These are phyloP conservation scores for Yarrowia sp. DNA, from an alignment of 805 yeast species.

Conservation along the genomic window DNA sequence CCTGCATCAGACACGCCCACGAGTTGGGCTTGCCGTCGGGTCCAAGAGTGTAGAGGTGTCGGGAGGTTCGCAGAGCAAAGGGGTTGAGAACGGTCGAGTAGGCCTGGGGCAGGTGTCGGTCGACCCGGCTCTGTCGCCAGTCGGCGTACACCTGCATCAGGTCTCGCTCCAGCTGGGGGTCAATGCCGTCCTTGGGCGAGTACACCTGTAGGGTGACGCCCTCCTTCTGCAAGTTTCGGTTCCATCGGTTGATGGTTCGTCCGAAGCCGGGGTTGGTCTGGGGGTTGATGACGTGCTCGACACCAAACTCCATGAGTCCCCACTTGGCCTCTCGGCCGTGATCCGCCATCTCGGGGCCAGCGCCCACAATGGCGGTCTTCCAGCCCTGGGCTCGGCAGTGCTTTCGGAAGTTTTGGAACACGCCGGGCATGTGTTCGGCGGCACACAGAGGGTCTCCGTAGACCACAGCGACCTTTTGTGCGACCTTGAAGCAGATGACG, in stretches of 20 bases:
- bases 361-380: conserved; percentile 32
- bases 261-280: conserved; percentile 33
- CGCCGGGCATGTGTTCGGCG: conserved; percentile 28
- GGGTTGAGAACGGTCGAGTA: conserved; percentile 35
- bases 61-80: conserved; percentile 31
- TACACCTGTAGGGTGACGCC: conserved; percentile 20
- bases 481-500: conserved; percentile 35
- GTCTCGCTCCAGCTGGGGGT: conserved; percentile 33
- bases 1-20: conserved; percentile 35
- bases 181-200: conserved; percentile 25
- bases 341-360: conserved; percentile 31
- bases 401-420: conserved; percentile 18
- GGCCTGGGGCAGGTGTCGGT: conserved; percentile 37
- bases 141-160: conserved; percentile 32
- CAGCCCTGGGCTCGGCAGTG: conserved; percentile 12
- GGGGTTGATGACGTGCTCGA: conserved; percentile 38
- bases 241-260: conserved; percentile 37
- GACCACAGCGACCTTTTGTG: conserved; percentile 26
- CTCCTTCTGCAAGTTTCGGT: conserved; percentile 28
- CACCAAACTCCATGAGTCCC: conserved; percentile 37
- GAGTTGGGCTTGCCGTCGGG: conserved; percentile 38
- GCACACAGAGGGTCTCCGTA: conserved; percentile 36
- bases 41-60: conserved; percentile 35
- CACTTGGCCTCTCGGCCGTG: conserved; percentile 18
- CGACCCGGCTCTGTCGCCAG: conserved; percentile 33